phyloP scores from a whole-genome alignment of 1,284 basidiomycete species.

The Cryptococcus sp. region DNA sequence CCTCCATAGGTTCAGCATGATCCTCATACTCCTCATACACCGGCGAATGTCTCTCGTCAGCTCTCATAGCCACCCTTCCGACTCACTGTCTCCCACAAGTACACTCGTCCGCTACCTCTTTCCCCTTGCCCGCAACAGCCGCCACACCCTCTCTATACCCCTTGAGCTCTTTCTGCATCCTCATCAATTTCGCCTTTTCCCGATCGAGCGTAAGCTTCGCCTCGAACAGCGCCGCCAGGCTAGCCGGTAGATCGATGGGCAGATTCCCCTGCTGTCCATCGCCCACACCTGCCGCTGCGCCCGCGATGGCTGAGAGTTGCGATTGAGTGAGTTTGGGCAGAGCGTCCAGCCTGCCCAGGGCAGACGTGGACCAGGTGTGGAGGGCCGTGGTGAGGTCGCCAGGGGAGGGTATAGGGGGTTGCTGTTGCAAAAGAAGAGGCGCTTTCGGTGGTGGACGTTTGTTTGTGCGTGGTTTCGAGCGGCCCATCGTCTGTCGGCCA shows the following conservation, averaged over 20 bases:
- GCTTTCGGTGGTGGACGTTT: constrained; percentile 34
- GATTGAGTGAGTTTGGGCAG: constrained; percentile 35
- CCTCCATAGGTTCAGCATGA: no score
- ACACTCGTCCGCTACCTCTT: constrained; percentile 36
- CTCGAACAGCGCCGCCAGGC: constrained; percentile 44
- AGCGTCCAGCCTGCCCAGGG: constrained; percentile 29
- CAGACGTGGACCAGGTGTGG: constrained; percentile 36
- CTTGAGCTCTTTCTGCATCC: constrained; percentile 46
- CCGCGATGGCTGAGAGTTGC: constrained; percentile 38
- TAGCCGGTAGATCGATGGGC: constrained; percentile 40
- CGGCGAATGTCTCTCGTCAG: constrained; percentile 1
- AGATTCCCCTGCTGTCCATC: constrained; percentile 16
- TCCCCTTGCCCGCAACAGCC: constrained; percentile 22
- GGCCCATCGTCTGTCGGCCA: no score
- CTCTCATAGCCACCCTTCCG: neutral
- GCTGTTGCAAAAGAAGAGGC: neutral
- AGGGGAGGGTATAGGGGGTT: constrained; percentile 8
- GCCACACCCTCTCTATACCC: constrained; percentile 37
- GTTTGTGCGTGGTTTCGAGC: constrained; percentile 40
- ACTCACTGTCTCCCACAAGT: constrained; percentile 35
- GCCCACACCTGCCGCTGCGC: constrained; percentile 36
- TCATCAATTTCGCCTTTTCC: constrained; percentile 44
- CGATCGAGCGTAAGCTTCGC: constrained; percentile 44
- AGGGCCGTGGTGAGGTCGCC: constrained; percentile 29
- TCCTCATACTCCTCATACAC: constrained; percentile 31